Evolutionary conservation across 2,329 filamentous ascomycete genomes (phyloP), one percentile per base, ranked within the genome.

Genomic region (Neofusicoccum sp.): DNA sequence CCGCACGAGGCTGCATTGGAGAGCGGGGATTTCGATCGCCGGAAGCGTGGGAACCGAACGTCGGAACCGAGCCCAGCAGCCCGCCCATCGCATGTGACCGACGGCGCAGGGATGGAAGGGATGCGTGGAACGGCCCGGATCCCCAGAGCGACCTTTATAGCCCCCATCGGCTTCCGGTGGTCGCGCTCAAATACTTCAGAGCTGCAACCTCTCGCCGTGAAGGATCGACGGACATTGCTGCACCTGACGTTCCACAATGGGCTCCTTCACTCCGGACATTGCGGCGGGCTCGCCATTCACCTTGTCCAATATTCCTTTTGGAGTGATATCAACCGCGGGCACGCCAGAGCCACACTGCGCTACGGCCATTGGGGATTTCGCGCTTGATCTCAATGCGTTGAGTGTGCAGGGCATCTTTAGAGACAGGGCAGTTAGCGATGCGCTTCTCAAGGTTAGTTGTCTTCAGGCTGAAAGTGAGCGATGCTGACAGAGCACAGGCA

Each of bases 261-360:
- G 56, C 8, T 22, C 22, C 22, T 61, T 61, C 12, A 61, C 36
- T 11, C 56, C 56, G 3, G 56, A 49, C 4, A 49, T 61, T 6
- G 22, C 56, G 2, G 56, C 36, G 16, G 56, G 34, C 16, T 64
- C 56, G 8, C 61, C 64, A 7, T 66, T 66, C 36, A 62, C 60
- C 9, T 28, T 64, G 0, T n/a, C 58, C 7, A 66, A 65, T 34
- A 64, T 66, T 3, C 65, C 65, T 6, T 66, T 66, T 36, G 65
- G 65, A 6, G 60, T 66, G 8, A 49, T 65, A 11, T 63, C 61
- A 1, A 64, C 63, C 3, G 16, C 39, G 6, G 41, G 29, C 9
- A 12, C 31, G 2, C 12, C 39, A 34, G 61, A 34, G 4, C 48
- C 41, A 12, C 36, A 16, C 5, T 61, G 56, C 44, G 56, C 44